phyloP scores from a whole-genome alignment of 2,329 filamentous ascomycete genomes.

The Cladophialophora psammophila region DNA sequence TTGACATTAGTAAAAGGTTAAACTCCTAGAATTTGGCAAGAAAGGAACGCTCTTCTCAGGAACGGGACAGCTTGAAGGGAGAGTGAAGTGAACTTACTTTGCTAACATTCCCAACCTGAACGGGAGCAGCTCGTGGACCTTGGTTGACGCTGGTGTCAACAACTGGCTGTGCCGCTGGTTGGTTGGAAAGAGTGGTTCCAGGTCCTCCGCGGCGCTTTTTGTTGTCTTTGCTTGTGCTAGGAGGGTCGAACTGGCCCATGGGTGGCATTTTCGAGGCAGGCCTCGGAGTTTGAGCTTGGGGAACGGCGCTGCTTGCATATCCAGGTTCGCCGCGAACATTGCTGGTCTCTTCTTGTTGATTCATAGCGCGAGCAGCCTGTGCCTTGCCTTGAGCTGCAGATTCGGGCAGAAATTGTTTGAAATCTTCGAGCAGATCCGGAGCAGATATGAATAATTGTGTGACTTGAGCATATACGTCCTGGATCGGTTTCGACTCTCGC shows the following conservation, averaged over 20 bases:
- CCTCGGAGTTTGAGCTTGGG: constrained; percentile 59
- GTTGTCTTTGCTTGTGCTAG: constrained; percentile 83
- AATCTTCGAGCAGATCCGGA: constrained; percentile 94
- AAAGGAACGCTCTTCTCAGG: neutral
- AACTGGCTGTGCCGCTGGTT: constrained; percentile 45
- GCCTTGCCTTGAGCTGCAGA: constrained; percentile 75
- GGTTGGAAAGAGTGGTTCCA: constrained; percentile 41
- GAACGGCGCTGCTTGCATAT: constrained; percentile 50
- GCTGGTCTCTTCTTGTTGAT: constrained; percentile 71
- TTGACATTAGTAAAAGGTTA: constrained; percentile 12
- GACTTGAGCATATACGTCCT: constrained; percentile 97
- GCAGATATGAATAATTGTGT: constrained; percentile 92
- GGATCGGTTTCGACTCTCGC: constrained; percentile 95
- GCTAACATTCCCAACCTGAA: constrained; percentile 54
- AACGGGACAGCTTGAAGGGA: constrained; percentile 3
- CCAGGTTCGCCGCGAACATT: constrained; percentile 64
- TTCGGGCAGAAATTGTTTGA: constrained; percentile 97
- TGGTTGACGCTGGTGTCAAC: constrained; percentile 46
- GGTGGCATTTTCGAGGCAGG: constrained; percentile 79
- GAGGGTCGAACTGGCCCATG: constrained; percentile 88
- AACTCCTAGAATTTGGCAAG: neutral
- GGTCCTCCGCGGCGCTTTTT: constrained; percentile 81
- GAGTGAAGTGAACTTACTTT: constrained; percentile 55
- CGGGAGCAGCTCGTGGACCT: constrained; percentile 45
- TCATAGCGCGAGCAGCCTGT: constrained; percentile 61